Evolutionary conservation across 1,284 basidiomycete species (phyloP).

Genomic region (Meira miltonrushii): DNA sequence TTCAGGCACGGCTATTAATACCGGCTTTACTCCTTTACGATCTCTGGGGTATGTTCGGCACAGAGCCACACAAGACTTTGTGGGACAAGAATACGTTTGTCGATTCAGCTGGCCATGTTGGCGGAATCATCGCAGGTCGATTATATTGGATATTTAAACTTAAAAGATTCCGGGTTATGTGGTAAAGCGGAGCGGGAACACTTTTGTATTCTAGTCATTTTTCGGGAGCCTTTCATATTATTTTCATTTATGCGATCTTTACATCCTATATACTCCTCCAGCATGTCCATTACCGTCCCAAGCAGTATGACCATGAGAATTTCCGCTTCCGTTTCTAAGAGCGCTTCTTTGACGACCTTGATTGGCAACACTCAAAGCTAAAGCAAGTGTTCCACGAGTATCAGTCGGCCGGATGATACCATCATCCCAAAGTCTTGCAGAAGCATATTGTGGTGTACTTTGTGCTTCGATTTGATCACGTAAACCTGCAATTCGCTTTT

Average conservation of each 20-base stretch:
- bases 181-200: too few species aligned
- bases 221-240: too few species aligned
- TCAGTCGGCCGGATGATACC: conserved; percentile 88
- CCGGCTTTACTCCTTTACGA: conserved; percentile 71
- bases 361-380: conserved; percentile 70
- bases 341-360: conserved; percentile 37
- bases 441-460: conserved; percentile 77
- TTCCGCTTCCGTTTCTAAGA: conserved; percentile 17
- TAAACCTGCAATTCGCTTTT: conserved; percentile 53
- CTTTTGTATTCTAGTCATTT: too few species aligned
- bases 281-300: conserved; percentile 44
- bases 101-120: conserved; percentile 74
- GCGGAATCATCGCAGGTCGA: conserved; percentile 68
- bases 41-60: conserved; percentile 57
- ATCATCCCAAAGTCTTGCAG: conserved; percentile 87
- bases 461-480: conserved; percentile 79
- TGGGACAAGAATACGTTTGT: conserved; percentile 40
- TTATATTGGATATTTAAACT: conserved; percentile 27
- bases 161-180: neutral
- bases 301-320: conserved; percentile 31
- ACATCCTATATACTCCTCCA: conserved; percentile 28
- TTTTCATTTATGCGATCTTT: too few species aligned
- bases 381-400: conserved; percentile 77
- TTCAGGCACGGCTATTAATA: conserved; percentile 75
- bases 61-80: neutral